Evolutionary conservation across 805 yeast genomes (phyloP).

Genomic region (Wickerhamiella lipophila): DNA sequence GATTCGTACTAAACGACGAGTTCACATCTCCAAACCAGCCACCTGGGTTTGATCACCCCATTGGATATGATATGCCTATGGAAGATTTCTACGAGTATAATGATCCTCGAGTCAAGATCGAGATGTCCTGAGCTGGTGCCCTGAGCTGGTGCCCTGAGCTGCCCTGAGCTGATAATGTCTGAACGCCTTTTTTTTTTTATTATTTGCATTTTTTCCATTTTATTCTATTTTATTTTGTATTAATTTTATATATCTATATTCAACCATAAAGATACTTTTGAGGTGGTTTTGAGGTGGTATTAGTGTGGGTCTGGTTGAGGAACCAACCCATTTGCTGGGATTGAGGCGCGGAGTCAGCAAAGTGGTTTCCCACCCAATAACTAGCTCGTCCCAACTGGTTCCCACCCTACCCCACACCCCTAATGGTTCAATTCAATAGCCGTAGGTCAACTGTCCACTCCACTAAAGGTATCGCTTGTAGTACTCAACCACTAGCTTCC

Average conservation of each 20-base stretch:
- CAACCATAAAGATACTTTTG: background rate
- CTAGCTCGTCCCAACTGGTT: too few species aligned
- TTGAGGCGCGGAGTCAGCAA: too few species aligned
- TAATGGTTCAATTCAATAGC: constrained; percentile 27
- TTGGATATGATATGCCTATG: constrained; percentile 9
- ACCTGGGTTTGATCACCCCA: constrained; percentile 9
- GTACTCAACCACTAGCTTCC: constrained; percentile 65
- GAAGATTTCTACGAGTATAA: constrained; percentile 1
- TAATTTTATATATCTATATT: background rate
- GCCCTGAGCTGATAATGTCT: too few species aligned
- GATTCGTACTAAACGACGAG: constrained; percentile 9
- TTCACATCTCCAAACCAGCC: constrained; percentile 2
- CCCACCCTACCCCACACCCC: background rate
- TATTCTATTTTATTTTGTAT: constrained; percentile 1
- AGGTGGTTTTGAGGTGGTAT: background rate
- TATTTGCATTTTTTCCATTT: constrained; percentile 7
- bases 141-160: too few species aligned
- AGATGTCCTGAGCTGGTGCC: too few species aligned
- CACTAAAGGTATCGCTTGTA: constrained; percentile 56
- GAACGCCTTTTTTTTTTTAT: constrained; percentile 1
- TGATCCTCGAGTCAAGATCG: constrained; percentile 1
- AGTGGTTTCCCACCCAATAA: too few species aligned
- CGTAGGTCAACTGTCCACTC: constrained; percentile 67
- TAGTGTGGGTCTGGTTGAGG: background rate
- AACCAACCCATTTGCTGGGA: too few species aligned